Evolutionary conservation across 805 yeast genomes (phyloP).

Genomic region (Lachancea kluyveri): DNA sequence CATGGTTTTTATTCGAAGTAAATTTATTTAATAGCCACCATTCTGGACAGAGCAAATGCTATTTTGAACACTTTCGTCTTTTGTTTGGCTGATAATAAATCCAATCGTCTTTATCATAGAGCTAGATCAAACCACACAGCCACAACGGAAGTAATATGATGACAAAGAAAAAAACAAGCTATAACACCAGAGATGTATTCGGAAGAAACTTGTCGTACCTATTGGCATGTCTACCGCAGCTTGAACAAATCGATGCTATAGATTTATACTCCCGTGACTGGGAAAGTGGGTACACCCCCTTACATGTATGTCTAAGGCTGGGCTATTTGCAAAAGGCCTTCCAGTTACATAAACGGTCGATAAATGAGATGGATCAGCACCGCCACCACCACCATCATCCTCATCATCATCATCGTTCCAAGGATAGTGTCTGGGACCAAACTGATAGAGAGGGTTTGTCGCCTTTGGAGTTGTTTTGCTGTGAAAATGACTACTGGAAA

Average conservation of each 20-base stretch:
- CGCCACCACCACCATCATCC: constrained; percentile 3
- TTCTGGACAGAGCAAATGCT: too few relatives aligned
- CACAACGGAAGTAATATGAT: constrained; percentile 9
- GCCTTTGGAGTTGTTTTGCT: constrained; percentile 59
- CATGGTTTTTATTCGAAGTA: too few relatives aligned
- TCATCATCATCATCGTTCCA: constrained; percentile 12
- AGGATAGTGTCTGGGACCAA: constrained; percentile 28
- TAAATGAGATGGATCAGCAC: too few relatives aligned
- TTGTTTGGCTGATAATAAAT: background rate
- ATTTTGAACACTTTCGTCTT: too few relatives aligned
- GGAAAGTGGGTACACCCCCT: constrained; percentile 78
- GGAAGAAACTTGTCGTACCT: constrained; percentile 44
- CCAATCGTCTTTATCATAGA: background rate
- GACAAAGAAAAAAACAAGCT: constrained; percentile 5
- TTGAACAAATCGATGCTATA: constrained; percentile 10
- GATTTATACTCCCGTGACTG: constrained; percentile 47
- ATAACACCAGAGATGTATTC: constrained; percentile 54
- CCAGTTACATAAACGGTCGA: constrained; percentile 21
- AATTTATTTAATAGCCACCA: too few relatives aligned
- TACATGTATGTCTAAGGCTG: constrained; percentile 52
- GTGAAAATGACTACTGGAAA: constrained; percentile 39
- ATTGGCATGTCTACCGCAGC: constrained; percentile 16
- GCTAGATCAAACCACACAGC: background rate
- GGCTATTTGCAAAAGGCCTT: constrained; percentile 29
- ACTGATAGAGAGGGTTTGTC: constrained; percentile 69